Evolutionary conservation across 2,329 filamentous ascomycete genomes (phyloP).

Genomic region (Fonsecaea pedrosoi): DNA sequence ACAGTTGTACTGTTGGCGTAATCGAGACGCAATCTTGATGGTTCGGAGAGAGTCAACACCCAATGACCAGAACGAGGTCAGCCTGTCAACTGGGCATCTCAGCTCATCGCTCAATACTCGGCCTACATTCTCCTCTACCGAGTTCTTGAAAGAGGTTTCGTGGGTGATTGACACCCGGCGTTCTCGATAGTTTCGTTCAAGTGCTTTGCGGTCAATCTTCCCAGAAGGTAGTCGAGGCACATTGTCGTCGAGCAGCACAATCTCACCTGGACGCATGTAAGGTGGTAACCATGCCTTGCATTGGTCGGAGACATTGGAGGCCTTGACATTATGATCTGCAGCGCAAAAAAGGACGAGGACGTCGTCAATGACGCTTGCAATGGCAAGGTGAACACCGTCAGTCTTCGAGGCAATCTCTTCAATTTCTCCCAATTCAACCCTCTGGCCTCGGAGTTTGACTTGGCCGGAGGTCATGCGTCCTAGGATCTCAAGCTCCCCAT

Average conservation of each 20-base stretch:
- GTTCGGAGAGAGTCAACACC: constrained; percentile 72
- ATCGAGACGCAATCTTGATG: constrained; percentile 67
- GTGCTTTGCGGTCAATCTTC: constrained; percentile 74
- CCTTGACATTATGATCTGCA: constrained; percentile 53
- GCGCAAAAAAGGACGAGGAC: constrained; percentile 78
- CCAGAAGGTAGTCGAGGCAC: constrained; percentile 82
- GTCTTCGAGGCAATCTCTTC: constrained; percentile 72
- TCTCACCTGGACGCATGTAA: constrained; percentile 82
- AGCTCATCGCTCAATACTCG: constrained; percentile 53
- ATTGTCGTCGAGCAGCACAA: constrained; percentile 63
- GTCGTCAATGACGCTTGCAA: constrained; percentile 71
- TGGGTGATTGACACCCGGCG: neutral
- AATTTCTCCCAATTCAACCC: constrained; percentile 79
- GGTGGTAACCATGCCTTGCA: constrained; percentile 78
- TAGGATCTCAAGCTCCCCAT: constrained; percentile 80
- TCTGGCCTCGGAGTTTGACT: constrained; percentile 84
- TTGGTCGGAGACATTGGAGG: constrained; percentile 58
- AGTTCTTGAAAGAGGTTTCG: constrained; percentile 21
- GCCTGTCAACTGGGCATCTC: constrained; percentile 45
- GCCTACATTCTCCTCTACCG: constrained; percentile 47
- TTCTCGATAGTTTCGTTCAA: constrained; percentile 54
- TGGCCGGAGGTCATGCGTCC: constrained; percentile 81
- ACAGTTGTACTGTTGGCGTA: constrained; percentile 64
- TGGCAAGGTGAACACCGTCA: constrained; percentile 67
- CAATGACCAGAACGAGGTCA: constrained; percentile 57